Evolutionary conservation across 345 rosid species (phyloP), one percentile per base, ranked within the genome.

Genomic region (Eucalyptus globulus): DNA sequence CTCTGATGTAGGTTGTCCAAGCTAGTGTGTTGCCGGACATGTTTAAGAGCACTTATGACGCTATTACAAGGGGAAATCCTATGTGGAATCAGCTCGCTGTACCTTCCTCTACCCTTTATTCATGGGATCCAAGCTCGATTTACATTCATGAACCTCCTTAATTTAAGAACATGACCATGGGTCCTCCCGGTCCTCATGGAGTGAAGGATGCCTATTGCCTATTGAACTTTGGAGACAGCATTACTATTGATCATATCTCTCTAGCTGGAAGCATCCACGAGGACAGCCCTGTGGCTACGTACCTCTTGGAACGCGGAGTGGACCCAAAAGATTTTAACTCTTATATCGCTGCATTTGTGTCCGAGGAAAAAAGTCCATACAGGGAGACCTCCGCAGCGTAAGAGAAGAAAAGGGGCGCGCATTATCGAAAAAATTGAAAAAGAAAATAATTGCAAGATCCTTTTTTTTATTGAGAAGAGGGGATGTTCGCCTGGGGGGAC

Each of bases 71-170:
- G 89, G 99, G 99, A 80, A 95, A 95, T 58, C 95, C 96, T 15
- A 93, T 93, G 95, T 96, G 99, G 99, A 95, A 96, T 89, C 94
- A 94, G 62, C 93, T 97, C 17, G 90, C 94, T 11, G 95, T 93
- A 51, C 95, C 96, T 45, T 89, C 93, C 53, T 81, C 92, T 21
- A 93, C 92, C 4, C 92, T 95, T 2, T 97, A 96, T 88, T 88
- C 94, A 8, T 97, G 98, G 98, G 99, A 97, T 87, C 91, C 95
- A 2, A 95, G 92, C 88, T 96, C 99, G 53, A 96, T 98, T 2
- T 96, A 96, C 88, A 97, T 97, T 87, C 98, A 96, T 10, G 95
- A 97, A 72, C 98, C 99, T 62, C 99, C 98, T 4, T 96, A 96
- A 89, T 96, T 96, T 93, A 96, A 97, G 91, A 90, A 90, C 91